Evolutionary conservation across 352 stramenopile genomes (phyloP).

Genomic region (Thraustochytrium sp.): DNA sequence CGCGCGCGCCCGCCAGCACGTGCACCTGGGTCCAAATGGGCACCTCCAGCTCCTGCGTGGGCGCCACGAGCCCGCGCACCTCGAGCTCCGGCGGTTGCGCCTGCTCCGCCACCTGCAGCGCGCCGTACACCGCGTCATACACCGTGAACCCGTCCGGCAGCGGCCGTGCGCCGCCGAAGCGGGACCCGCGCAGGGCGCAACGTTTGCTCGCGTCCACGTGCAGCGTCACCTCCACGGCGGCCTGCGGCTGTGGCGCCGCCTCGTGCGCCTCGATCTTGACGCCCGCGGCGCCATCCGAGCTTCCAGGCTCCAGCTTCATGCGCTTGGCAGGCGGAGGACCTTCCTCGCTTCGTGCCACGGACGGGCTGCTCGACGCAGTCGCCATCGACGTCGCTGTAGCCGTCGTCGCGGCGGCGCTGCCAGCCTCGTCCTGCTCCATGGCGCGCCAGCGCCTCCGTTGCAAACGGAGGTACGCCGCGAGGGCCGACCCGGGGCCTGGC

Average conservation of each 20-base stretch:
- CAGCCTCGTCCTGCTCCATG: too few species aligned
- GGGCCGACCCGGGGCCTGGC: too few species aligned
- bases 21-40: not conserved
- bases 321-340: not conserved
- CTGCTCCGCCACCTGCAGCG: not conserved
- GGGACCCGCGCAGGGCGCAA: not conserved
- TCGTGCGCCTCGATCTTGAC: not conserved
- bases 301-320: not conserved
- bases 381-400: too few species aligned
- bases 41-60: not conserved
- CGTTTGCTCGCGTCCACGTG: too few species aligned
- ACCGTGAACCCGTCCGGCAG: not conserved
- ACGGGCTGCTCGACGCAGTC: too few species aligned
- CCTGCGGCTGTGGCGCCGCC: not conserved
- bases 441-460: too few species aligned
- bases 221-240: not conserved
- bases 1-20: not conserved
- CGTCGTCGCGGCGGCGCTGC: too few species aligned
- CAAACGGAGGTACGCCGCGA: too few species aligned
- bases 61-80: not conserved
- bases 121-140: not conserved
- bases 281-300: not conserved
- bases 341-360: too few species aligned
- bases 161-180: not conserved
- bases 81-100: not conserved